Evolutionary conservation across 2,329 filamentous ascomycete species (phyloP).

Genomic region (Sodiomyces alkalinus): DNA sequence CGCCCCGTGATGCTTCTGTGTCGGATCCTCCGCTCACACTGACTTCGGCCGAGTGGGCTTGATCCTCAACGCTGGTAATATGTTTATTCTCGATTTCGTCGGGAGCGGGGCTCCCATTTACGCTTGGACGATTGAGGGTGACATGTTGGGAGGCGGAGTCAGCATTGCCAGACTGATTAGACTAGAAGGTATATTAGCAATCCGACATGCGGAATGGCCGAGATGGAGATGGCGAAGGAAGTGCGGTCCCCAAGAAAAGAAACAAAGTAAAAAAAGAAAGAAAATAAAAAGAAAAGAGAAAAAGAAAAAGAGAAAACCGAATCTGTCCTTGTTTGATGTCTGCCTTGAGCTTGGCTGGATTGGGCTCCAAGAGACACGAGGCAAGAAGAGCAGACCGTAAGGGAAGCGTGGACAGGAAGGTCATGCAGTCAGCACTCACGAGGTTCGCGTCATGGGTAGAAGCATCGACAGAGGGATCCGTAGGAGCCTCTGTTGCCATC

Average conservation of each 20-base stretch:
- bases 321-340: no score
- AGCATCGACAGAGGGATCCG: constrained; percentile 37
- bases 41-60: constrained; percentile 46
- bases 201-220: constrained; percentile 2
- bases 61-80: constrained; percentile 41
- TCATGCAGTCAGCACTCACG: constrained; percentile 24
- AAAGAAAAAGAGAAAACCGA: no score
- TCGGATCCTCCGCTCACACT: constrained; percentile 64
- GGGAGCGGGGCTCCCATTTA: constrained; percentile 33
- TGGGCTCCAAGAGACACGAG: no score
- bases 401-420: constrained; percentile 1
- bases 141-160: constrained; percentile 31
- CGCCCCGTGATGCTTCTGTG: constrained; percentile 50
- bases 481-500: constrained; percentile 48
- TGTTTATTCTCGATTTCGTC: constrained; percentile 43
- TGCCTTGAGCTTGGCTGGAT: no score
- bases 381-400: constrained; percentile 1
- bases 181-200: no score
- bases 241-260: no score
- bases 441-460: constrained; percentile 29
- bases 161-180: constrained; percentile 16
- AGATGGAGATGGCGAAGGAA: no score
- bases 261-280: background rate
- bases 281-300: no score
- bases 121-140: constrained; percentile 23